These are phyloP conservation scores for Cucumis sativus DNA, from an alignment of 306 rosid species.

Conservation along the genomic window DNA sequence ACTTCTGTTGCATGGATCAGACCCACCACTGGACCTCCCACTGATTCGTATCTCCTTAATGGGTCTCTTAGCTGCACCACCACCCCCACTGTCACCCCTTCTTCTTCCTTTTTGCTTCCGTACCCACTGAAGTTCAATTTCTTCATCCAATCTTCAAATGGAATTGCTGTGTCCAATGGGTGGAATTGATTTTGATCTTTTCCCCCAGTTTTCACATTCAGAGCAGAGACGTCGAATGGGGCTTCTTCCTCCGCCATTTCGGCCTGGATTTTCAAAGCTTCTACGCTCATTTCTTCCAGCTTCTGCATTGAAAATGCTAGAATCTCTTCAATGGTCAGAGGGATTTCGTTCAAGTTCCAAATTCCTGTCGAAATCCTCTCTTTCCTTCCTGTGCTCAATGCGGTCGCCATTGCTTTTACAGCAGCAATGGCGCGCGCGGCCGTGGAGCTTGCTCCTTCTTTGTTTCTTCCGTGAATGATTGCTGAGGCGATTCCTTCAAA, in stretches of 20 bases:
- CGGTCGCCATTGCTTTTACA: conserved; percentile 46
- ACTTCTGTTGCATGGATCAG: conserved; percentile 35
- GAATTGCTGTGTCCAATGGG: conserved; percentile 41
- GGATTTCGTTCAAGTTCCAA: conserved; percentile 63
- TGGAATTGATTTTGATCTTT: background rate
- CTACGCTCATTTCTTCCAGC: conserved; percentile 62
- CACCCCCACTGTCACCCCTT: conserved; percentile 30
- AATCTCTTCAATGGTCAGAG: conserved; percentile 46
- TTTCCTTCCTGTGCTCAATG: conserved; percentile 57
- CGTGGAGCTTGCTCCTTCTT: conserved; percentile 82
- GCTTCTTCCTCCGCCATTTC: conserved; percentile 82
- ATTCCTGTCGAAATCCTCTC: conserved; percentile 72
- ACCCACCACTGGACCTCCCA: conserved; percentile 74
- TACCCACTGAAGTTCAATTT: conserved; percentile 8
- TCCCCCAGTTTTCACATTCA: conserved; percentile 17
- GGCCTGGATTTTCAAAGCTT: conserved; percentile 75
- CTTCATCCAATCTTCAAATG: conserved; percentile 64
- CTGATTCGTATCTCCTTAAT: conserved; percentile 57
- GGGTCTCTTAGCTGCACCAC: conserved; percentile 72
- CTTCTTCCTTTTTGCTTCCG: background rate
- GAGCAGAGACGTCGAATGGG: conserved; percentile 71
- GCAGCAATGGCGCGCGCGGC: conserved; percentile 65
- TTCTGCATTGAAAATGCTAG: conserved; percentile 63
- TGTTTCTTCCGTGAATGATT: conserved; percentile 80
- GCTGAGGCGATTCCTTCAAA: conserved; percentile 91